Conservation (phyloP, 148 eudicot genomes). For the Chenopodium album region DNA sequence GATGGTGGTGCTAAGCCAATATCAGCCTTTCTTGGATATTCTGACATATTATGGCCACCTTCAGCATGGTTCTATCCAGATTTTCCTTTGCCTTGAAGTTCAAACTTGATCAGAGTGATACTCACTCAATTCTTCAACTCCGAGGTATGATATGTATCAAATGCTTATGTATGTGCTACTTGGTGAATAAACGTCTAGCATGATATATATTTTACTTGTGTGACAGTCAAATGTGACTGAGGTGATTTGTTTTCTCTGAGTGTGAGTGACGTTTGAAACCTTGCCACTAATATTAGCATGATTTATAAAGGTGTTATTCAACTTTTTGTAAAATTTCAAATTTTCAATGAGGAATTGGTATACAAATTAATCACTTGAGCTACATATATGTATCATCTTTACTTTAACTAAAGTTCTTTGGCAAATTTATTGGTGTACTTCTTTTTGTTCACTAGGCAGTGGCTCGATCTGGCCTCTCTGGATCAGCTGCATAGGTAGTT, state of each 20-base stretch:
- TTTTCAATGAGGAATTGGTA: too few relatives aligned
- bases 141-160: not conserved
- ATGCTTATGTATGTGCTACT: not conserved
- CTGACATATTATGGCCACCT: constrained; percentile 21
- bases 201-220: not conserved
- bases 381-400: too few relatives aligned
- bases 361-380: too few relatives aligned
- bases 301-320: too few relatives aligned
- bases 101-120: too few relatives aligned
- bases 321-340: too few relatives aligned
- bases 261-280: not conserved
- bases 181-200: not conserved
- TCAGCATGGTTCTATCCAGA: constrained; percentile 3
- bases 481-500: too few relatives aligned
- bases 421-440: too few relatives aligned
- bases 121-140: not conserved
- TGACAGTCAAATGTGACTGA: not conserved
- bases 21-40: constrained; percentile 14
- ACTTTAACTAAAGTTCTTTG: too few relatives aligned
- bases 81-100: not conserved
- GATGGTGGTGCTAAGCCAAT: constrained; percentile 4
- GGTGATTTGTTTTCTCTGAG: not conserved
- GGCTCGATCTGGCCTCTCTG: too few relatives aligned
- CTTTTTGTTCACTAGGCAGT: too few relatives aligned
- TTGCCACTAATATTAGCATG: not conserved